Conservation (phyloP, 75 land plant species). For the Picea sitchensis region DNA sequence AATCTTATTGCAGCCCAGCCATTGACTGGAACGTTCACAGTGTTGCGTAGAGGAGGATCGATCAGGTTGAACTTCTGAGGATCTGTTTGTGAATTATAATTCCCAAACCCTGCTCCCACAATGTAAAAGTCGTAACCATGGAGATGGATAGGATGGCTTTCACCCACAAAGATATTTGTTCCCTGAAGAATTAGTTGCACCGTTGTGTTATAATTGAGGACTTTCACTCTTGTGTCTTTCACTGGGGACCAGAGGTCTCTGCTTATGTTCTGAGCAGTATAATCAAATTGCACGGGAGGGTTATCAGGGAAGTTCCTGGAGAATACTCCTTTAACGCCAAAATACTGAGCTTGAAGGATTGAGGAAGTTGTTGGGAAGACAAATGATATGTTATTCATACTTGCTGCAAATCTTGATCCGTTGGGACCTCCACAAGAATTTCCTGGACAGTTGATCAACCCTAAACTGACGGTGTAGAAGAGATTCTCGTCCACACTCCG, state of each 20-base stretch:
- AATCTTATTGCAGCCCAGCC: slow-evolving; percentile 72
- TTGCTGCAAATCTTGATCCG: slow-evolving; percentile 36
- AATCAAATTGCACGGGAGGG: slow-evolving; percentile 23
- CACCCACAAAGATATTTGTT: slow-evolving; percentile 49
- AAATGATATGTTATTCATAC: slow-evolving; percentile 56
- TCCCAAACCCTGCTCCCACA: slow-evolving; percentile 58
- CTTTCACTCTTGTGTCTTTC: slow-evolving; percentile 41
- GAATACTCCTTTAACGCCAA: slow-evolving; percentile 20
- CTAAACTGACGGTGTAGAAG: slow-evolving; percentile 56
- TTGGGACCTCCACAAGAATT: slow-evolving; percentile 32
- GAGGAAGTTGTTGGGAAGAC: slow-evolving; percentile 27
- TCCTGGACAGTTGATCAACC: slow-evolving; percentile 27
- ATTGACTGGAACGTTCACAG: slow-evolving; percentile 42
- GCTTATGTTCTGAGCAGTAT: slow-evolving; percentile 40
- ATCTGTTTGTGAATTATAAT: slow-evolving; percentile 35
- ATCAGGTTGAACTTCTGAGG: slow-evolving; percentile 49
- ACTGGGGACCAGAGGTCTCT: slow-evolving; percentile 26
- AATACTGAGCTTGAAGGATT: slow-evolving; percentile 33
- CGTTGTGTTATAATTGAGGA: slow-evolving; percentile 46
- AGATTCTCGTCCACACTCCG: slow-evolving; percentile 42
- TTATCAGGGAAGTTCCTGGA: slow-evolving; percentile 17
- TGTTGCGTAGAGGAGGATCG: slow-evolving; percentile 62
- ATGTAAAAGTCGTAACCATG: slow-evolving; percentile 69
- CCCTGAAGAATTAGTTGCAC: slow-evolving; percentile 70
- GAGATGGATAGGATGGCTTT: slow-evolving; percentile 72